phyloP scores from a whole-genome alignment of 202 grass and related monocot genomes.

The Zoysia matrella region DNA sequence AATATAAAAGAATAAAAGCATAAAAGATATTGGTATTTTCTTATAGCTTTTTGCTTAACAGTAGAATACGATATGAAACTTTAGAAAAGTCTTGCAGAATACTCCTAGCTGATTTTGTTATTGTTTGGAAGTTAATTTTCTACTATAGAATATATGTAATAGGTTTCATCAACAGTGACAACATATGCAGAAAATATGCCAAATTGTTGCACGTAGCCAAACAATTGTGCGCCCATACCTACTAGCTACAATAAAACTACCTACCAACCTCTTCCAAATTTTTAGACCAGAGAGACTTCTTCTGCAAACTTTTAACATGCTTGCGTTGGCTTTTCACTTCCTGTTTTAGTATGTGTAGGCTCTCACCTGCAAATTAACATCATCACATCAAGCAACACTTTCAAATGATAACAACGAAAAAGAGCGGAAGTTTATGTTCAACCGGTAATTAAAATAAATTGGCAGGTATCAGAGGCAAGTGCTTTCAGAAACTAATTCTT shows the following conservation, averaged over 20 bases:
- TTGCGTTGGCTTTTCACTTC: constrained; percentile 91
- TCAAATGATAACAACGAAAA: constrained; percentile 32
- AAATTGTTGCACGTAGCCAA: not conserved
- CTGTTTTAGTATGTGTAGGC: constrained; percentile 81
- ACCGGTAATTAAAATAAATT: constrained; percentile 32
- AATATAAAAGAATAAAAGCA: not conserved
- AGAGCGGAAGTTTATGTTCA: constrained; percentile 41
- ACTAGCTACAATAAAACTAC: constrained; percentile 45
- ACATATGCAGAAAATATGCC: not conserved
- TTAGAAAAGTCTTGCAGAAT: not conserved
- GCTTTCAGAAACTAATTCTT: constrained; percentile 57
- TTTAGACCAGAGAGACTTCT: constrained; percentile 90
- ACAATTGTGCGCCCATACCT: not conserved
- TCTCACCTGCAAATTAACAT: constrained; percentile 68
- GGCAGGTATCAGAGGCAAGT: constrained; percentile 38
- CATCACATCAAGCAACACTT: constrained; percentile 16
- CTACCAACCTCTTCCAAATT: constrained; percentile 88
- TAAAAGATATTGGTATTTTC: not conserved
- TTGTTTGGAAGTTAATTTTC: not conserved
- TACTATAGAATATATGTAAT: not conserved
- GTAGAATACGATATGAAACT: not conserved
- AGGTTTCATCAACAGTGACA: not conserved
- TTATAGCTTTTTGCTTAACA: not conserved
- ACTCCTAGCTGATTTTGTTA: not conserved
- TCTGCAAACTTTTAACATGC: constrained; percentile 82